Evolutionary conservation across 1,284 basidiomycete species (phyloP).

Genomic region (Abortiporus biennis): DNA sequence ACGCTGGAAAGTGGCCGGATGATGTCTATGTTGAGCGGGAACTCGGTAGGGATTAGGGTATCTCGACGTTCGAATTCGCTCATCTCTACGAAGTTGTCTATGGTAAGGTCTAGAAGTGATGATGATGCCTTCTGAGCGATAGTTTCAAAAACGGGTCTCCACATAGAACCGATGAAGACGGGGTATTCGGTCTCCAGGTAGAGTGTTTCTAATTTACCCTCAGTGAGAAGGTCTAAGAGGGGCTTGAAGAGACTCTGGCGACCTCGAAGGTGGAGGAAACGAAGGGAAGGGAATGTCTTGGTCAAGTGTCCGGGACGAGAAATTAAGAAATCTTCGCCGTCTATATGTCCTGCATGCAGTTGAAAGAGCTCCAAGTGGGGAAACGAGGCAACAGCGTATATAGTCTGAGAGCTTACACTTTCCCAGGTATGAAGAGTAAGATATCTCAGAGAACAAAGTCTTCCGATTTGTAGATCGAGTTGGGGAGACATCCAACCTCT

Average conservation of each 20-base stretch:
- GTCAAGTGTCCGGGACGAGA: no score
- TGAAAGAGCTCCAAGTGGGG: constrained; percentile 38
- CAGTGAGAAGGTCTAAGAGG: constrained; percentile 30
- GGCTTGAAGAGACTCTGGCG: constrained; percentile 21
- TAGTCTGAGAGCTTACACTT: constrained; percentile 32
- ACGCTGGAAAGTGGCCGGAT: no score
- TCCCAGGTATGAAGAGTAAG: constrained; percentile 39
- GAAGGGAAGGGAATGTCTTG: constrained; percentile 35
- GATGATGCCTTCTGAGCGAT: constrained; percentile 29
- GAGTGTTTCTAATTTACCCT: constrained; percentile 30
- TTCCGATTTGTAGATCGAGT: constrained; percentile 30
- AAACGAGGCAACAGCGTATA: constrained; percentile 37
- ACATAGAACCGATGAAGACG: constrained; percentile 24
- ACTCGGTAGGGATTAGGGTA: no score
- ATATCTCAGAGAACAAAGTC: constrained; percentile 31
- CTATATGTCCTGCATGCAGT: constrained; percentile 41
- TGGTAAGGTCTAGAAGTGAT: constrained; percentile 34
- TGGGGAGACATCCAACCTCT: constrained; percentile 37
- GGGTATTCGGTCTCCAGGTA: constrained; percentile 28
- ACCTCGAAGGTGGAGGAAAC: constrained; percentile 38
- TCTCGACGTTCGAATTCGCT: no score
- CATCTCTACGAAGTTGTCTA: constrained; percentile 33
- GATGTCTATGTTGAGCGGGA: no score
- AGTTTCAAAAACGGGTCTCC: constrained; percentile 32
- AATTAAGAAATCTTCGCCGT: constrained; percentile 27